Percentiles rank a stretch among this genome's conserved stretches.
These are phyloP conservation scores for Globisporangium spiculum DNA, from an alignment of 352 stramenopile species.

Conservation along the genomic window DNA sequence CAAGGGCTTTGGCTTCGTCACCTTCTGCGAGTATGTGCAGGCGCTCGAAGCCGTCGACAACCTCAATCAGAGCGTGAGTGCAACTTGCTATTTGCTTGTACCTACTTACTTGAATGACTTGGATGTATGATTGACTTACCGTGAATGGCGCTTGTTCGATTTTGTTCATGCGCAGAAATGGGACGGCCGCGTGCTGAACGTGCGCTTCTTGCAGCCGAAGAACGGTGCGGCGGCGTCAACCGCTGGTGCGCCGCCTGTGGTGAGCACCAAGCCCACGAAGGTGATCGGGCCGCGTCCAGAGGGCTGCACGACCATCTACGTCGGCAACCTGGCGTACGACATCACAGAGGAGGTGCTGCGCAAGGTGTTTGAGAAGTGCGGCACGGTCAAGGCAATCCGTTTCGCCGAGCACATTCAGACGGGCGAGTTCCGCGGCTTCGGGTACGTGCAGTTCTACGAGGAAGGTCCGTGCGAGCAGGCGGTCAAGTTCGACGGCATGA, in stretches of 20 bases:
- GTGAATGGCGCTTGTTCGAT: background rate
- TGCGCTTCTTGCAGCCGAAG: conserved; percentile 83
- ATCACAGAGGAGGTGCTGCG: conserved; percentile 87
- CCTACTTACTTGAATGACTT: background rate
- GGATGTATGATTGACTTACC: background rate
- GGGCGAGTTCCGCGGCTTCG: conserved; percentile 83
- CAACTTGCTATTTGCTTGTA: background rate
- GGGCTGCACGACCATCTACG: conserved; percentile 92
- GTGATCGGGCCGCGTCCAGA: conserved; percentile 67
- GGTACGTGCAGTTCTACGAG: conserved; percentile 94
- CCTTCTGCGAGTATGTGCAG: conserved; percentile 75
- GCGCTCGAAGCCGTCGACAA: conserved; percentile 75
- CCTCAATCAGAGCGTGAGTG: conserved; percentile 59
- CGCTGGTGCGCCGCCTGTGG: conserved; percentile 6
- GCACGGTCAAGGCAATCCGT: conserved; percentile 74
- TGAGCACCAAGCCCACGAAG: conserved; percentile 30
- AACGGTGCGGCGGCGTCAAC: conserved; percentile 13
- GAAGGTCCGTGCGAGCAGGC: conserved; percentile 83
- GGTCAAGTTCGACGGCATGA: conserved; percentile 71
- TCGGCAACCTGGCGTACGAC: conserved; percentile 96
- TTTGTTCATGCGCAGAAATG: conserved; percentile 47
- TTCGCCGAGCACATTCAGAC: conserved; percentile 86
- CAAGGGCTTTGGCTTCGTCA: conserved; percentile 81
- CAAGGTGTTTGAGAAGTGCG: conserved; percentile 79
- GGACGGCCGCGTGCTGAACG: conserved; percentile 77